Percentiles rank a stretch among this genome's conserved stretches.
phyloP scores from a whole-genome alignment of 2,329 filamentous ascomycete species.

The Leptographium flavum region DNA sequence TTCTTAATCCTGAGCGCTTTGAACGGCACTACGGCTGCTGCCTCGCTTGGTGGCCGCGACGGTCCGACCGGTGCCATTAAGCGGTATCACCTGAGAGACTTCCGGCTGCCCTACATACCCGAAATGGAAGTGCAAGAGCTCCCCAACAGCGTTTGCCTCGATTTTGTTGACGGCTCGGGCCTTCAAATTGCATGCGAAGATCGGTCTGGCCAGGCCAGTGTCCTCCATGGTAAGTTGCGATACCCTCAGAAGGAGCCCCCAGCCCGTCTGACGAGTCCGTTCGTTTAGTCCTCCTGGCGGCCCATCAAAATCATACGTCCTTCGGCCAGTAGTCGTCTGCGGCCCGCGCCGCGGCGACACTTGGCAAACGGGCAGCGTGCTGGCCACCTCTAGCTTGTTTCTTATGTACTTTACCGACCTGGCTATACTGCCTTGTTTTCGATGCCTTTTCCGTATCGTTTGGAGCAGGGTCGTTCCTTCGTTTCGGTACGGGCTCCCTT shows the following conservation, averaged over 20 bases:
- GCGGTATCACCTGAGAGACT: slow-evolving; percentile 75
- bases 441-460: neutral
- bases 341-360: too few species aligned
- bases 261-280: neutral
- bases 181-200: slow-evolving; percentile 52
- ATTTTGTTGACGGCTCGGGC: slow-evolving; percentile 45
- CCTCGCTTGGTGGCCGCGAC: slow-evolving; percentile 31
- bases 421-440: neutral
- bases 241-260: neutral
- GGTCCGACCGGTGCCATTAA: slow-evolving; percentile 38
- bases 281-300: slow-evolving; percentile 26
- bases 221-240: slow-evolving; percentile 35
- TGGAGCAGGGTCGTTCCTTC: neutral
- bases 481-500: neutral
- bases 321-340: neutral
- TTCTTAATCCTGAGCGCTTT: slow-evolving; percentile 67
- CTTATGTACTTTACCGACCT: too few species aligned
- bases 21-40: slow-evolving; percentile 27
- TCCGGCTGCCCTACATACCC: slow-evolving; percentile 63
- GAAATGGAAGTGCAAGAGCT: slow-evolving; percentile 89
- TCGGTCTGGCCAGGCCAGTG: slow-evolving; percentile 38
- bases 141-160: slow-evolving; percentile 62
- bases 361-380: neutral
- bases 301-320: slow-evolving; percentile 19
- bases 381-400: too few species aligned